Conservation (phyloP, 768 basidiomycete species). For the Boletus reticulatus region DNA sequence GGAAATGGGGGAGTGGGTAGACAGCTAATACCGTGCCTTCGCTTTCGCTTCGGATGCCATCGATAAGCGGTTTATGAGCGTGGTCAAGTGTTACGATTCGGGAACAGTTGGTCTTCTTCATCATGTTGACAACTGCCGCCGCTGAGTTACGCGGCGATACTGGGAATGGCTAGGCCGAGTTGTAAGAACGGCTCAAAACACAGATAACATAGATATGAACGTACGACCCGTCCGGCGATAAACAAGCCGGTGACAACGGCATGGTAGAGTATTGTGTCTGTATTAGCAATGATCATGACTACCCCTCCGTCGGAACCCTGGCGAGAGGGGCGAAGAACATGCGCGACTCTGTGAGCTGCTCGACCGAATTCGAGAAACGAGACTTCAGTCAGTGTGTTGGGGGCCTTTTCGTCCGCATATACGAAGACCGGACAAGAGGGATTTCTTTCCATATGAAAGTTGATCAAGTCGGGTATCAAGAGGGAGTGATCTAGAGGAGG, state of each 20-base stretch:
- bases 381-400: slow-evolving; percentile 17
- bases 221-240: not conserved
- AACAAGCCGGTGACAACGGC: not conserved
- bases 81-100: slow-evolving; percentile 13
- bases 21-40: not conserved
- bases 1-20: slow-evolving; percentile 16
- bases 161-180: not conserved
- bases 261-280: not conserved
- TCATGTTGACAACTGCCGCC: not conserved
- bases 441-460: slow-evolving; percentile 26
- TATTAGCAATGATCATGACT: not conserved
- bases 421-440: slow-evolving; percentile 21
- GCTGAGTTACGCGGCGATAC: not conserved
- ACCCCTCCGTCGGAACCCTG: not conserved
- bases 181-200: not conserved
- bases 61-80: slow-evolving; percentile 10
- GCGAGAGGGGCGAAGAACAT: not conserved
- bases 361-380: slow-evolving; percentile 9
- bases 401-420: slow-evolving; percentile 10
- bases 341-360: not conserved
- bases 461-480: slow-evolving; percentile 23
- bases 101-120: slow-evolving; percentile 5
- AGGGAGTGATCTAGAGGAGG: slow-evolving; percentile 26
- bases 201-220: no score
- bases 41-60: slow-evolving; percentile 2